These are phyloP conservation scores for Fistulina hepatica DNA, from an alignment of 1,284 basidiomycete genomes.

Conservation along the genomic window DNA sequence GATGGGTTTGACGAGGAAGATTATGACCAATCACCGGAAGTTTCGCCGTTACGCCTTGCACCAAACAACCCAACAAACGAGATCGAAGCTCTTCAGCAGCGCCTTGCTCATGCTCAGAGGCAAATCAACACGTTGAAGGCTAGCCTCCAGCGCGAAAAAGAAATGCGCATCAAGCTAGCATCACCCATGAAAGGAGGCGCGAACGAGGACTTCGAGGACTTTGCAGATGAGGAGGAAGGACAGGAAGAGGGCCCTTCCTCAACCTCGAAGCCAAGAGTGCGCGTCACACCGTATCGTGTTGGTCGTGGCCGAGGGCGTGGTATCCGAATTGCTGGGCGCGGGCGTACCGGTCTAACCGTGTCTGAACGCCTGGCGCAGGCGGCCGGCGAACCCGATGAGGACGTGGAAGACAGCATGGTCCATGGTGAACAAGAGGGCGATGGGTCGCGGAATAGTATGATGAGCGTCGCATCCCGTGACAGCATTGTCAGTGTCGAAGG, in stretches of 20 bases:
- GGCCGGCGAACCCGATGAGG: conserved; percentile 40
- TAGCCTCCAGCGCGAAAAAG: conserved; percentile 70
- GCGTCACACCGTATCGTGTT: conserved; percentile 30
- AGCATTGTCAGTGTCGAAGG: conserved; percentile 64
- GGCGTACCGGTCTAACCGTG: conserved; percentile 34
- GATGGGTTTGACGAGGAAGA: conserved; percentile 35
- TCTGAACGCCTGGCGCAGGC: conserved; percentile 53
- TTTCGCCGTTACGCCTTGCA: conserved; percentile 56
- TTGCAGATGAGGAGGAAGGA: conserved; percentile 33
- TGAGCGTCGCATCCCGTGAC: conserved; percentile 27
- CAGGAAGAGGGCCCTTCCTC: conserved; percentile 31
- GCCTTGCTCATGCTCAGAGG: conserved; percentile 71
- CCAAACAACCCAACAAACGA: conserved; percentile 69
- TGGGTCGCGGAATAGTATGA: conserved; percentile 30
- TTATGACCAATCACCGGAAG: conserved; percentile 55
- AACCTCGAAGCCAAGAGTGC: too few species aligned
- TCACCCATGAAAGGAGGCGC: conserved; percentile 23
- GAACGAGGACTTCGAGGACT: conserved; percentile 35
- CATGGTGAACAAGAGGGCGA: conserved; percentile 26
- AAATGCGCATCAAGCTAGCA: conserved; percentile 45
- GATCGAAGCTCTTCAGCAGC: conserved; percentile 67
- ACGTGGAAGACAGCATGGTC: conserved; percentile 25
- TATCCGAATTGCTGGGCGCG: too few species aligned
- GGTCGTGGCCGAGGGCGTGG: conserved; percentile 31
- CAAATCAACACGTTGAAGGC: conserved; percentile 73